A percentile compares a stretch with the other conserved stretches of the same genome.
These are phyloP conservation scores for Aspergillus bombycis DNA, from an alignment of 2,329 filamentous ascomycete species.

Conservation along the genomic window DNA sequence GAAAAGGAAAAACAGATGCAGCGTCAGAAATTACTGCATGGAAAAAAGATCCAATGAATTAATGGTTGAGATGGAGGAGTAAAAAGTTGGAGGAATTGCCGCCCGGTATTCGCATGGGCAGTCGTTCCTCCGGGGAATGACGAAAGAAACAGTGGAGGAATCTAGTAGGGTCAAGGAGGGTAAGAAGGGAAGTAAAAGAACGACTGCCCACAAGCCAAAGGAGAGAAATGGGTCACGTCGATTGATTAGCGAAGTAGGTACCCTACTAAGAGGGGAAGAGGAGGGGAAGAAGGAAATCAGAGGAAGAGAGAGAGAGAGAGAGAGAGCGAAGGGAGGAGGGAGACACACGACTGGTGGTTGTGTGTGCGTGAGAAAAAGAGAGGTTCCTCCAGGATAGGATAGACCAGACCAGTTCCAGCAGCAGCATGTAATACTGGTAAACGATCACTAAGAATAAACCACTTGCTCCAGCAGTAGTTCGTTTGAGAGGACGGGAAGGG, in stretches of 20 bases:
- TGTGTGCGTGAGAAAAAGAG: neutral
- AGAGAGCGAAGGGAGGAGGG: constrained; percentile 15
- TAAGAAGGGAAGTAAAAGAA: constrained; percentile 22
- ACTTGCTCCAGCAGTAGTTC: constrained; percentile 14
- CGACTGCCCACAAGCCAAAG: constrained; percentile 28
- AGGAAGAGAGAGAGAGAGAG: constrained; percentile 19
- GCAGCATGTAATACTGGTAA: constrained; percentile 11
- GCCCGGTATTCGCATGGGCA: constrained; percentile 31
- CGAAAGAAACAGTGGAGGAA: constrained; percentile 18
- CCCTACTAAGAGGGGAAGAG: constrained; percentile 19
- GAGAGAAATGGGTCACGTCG: constrained; percentile 16
- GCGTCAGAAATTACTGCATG: constrained; percentile 2
- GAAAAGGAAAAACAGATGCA: neutral
- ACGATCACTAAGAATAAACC: constrained; percentile 13
- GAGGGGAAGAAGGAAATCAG: constrained; percentile 14
- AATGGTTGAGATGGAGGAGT: constrained; percentile 1
- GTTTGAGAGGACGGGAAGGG: constrained; percentile 21
- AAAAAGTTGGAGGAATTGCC: constrained; percentile 21
- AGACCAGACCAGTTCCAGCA: neutral
- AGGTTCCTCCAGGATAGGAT: neutral
- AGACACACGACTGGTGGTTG: neutral
- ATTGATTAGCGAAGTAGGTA: constrained; percentile 18
- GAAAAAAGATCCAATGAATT: neutral
- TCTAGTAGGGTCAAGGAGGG: constrained; percentile 13
- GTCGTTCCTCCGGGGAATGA: constrained; percentile 48